Evolutionary conservation across 371 early-diverging fungal species (phyloP).

Genomic region (Mortierella sp.): DNA sequence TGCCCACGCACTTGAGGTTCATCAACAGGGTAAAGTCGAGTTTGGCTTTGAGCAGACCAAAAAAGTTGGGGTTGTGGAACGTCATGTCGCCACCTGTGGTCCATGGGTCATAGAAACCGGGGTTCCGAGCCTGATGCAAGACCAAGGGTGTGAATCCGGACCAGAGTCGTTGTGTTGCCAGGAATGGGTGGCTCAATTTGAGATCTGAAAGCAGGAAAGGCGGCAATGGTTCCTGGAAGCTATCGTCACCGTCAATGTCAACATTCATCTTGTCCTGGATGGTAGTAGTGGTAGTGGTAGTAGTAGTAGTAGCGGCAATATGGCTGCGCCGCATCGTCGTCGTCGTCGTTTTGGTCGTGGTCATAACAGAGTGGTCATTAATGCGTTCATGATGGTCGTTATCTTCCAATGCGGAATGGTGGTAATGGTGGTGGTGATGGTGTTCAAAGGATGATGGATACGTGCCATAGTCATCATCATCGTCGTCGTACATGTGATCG

Average conservation of each 20-base stretch:
- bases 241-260: slow-evolving; percentile 6
- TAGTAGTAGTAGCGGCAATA: neutral
- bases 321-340: too few relatives aligned
- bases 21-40: slow-evolving; percentile 81
- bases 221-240: slow-evolving; percentile 38
- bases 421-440: neutral
- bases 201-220: slow-evolving; percentile 36
- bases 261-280: neutral
- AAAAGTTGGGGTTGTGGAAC: slow-evolving; percentile 68
- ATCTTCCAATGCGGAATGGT: neutral
- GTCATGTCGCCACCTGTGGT: slow-evolving; percentile 67
- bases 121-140: slow-evolving; percentile 67
- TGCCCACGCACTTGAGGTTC: slow-evolving; percentile 62
- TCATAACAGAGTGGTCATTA: slow-evolving; percentile 39
- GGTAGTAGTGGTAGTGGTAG: slow-evolving; percentile 7
- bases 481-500: slow-evolving; percentile 10
- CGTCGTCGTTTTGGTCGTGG: slow-evolving; percentile 15
- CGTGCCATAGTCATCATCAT: neutral
- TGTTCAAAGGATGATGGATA: neutral
- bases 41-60: slow-evolving; percentile 76
- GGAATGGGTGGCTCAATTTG: slow-evolving; percentile 14
- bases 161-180: slow-evolving; percentile 20
- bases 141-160: slow-evolving; percentile 63
- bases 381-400: slow-evolving; percentile 15
- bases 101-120: slow-evolving; percentile 85